Conservation (phyloP, 495 filamentous ascomycete species). For the Penicillium robsamsonii region DNA sequence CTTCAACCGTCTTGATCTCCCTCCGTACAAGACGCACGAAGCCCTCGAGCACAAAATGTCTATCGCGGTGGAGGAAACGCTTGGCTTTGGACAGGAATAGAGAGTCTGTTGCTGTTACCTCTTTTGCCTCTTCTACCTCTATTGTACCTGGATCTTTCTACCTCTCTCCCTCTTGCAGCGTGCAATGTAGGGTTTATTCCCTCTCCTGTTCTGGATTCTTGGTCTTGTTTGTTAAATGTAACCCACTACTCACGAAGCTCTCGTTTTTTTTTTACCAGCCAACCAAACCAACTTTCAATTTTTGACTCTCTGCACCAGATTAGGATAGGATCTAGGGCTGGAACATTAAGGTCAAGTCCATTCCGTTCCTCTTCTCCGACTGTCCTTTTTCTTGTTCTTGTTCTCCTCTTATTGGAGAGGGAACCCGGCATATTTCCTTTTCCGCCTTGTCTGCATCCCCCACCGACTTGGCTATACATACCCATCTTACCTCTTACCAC, state of each 20-base stretch:
- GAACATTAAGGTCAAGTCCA: background rate
- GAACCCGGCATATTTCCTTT: background rate
- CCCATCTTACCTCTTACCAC: background rate
- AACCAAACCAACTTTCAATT: conserved; percentile 6
- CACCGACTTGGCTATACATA: conserved; percentile 1
- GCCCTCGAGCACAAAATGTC: conserved; percentile 83
- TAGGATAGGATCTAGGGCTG: background rate
- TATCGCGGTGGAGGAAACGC: conserved; percentile 96
- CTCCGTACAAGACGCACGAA: conserved; percentile 87
- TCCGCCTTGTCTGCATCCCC: background rate
- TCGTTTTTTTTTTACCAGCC: conserved; percentile 4
- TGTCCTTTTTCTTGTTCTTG: background rate
- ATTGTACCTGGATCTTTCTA: conserved; percentile 7
- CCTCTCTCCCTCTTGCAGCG: background rate
- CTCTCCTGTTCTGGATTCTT: conserved; percentile 8
- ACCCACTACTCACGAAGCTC: conserved; percentile 13
- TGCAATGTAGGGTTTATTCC: conserved; percentile 11
- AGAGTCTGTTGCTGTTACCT: conserved; percentile 9
- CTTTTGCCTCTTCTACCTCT: conserved; percentile 3
- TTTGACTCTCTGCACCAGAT: background rate
- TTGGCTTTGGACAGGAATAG: conserved; percentile 98
- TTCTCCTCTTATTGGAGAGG: background rate
- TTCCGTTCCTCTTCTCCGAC: background rate
- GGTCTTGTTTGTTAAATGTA: conserved; percentile 12
- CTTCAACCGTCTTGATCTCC: conserved; percentile 96